Evolutionary conservation across 164 flowering plant genomes (phyloP), one percentile per base, ranked within the genome.

Genomic region (Vitis labrusca): DNA sequence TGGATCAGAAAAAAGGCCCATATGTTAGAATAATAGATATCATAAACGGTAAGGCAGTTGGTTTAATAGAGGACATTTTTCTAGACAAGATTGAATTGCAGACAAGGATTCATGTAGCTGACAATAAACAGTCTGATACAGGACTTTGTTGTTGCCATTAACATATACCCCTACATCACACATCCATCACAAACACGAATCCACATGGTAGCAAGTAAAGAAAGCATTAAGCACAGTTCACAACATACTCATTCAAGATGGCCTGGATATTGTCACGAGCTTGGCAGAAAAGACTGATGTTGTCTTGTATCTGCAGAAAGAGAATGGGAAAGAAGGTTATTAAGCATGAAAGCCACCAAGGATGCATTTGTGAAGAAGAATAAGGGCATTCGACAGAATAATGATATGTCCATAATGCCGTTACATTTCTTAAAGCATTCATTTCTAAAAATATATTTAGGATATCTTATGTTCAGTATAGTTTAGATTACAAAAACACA

Each of bases 251-350:
- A 59, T 84, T 86, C 78, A 91, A 59, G 73, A 93, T 85, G 48
- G 79, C 72, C 51, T 74, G 72, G 73, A 93, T 81, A 74, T 91
- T 93, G 55, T 93, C 90, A 78, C 93, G 88, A 59, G 87, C 68
- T 85, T 89, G 92, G 75, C 88, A 84, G 61, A 93, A 84, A 73
- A 91, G 94, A 63, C 66, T 75, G 81, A 91, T 61, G 66, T 93
- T 93, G 4, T 89, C 91, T 47, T 81, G 89, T 61, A 88, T 71
- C 98, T 93, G 91, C 66, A 77, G 74, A 71, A 57, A 70, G 61
- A 64, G 5, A 64, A 54, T 3, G 59, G 63, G 9, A 51, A 65
- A 65, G 11, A 3, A 10, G 54, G 10, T 37, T 48, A 8, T 15
- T 17, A 6, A 29, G 56, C 29, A 27, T 8, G 50, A 61, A 17